Base-by-base conservation (phyloP, 371 early-diverging fungal species). In the Chytridium lagenaria region DNA sequence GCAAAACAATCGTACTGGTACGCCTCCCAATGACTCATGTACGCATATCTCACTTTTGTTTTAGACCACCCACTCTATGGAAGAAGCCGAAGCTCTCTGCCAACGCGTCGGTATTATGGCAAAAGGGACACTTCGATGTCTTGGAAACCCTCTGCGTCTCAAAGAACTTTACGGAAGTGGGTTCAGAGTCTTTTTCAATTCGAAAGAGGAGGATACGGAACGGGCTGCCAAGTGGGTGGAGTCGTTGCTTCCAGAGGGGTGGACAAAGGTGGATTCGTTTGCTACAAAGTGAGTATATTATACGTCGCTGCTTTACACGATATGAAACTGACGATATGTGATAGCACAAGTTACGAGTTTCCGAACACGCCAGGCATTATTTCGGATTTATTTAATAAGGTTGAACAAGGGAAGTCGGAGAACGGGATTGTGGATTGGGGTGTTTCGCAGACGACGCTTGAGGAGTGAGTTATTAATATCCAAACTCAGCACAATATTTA, bases 71-170 rank as follows among this genome's bases (percentile, higher is more conserved):
- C 90, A 89, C 67, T 84, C 83, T 15, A 90, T 90, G 90, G 90
- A 90, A 66, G 90, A 91, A 73, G 90, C 88, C 31, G 91, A 91
- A 69, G 88, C 65, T 70, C 70, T 80, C 16, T 81, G 81, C 61
- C 78, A 80, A 23, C 70, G 84, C 33, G 87, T 91, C 55, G 92
- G 89, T 31, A 91, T 91, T 44, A 90, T 90, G 87, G 88, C 91
- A 57, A 87, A 92, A 67, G 91, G 90, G 33, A 86, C 86, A 1
- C 70, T 91, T 61, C 83, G 90, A n/a, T 91, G 91, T 71, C 73
- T 90, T 26, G 91, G 89, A 28, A 79, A 81, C 36, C 88, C 83
- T 52, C 75, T 86, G 31, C 84, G 86, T n/a, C 82, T 91, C 51
- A 90, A 91, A 79, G 77, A 87, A 28, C 72, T 87, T 19, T 91